Base-by-base conservation (phyloP, 1,139 yeast genomes). In the Spencermartinsiella ligniputridi region DNA sequence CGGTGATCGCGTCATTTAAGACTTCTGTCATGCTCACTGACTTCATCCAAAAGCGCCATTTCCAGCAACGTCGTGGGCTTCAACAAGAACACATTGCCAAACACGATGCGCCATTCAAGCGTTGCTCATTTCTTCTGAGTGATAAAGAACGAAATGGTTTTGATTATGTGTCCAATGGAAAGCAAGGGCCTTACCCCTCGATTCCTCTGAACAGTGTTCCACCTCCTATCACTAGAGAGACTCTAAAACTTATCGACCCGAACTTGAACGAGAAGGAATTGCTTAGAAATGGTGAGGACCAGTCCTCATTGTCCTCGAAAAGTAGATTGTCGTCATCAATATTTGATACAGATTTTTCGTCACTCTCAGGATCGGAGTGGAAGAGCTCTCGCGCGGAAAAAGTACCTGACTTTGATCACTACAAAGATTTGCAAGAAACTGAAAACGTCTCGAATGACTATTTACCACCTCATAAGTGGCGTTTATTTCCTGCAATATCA, bases 61-160 rank as follows among this genome's bases (percentile, higher is more conserved):
- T 74, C 57, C 61, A 62, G 1, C 70, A 70, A 8, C 75, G 75
- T 38, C 66, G 79, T 46, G 61, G 61, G 9, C 59, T 66, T 16
- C 96, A 89, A 61, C 82, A 82, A 46, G 70, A 70, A 4, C 95
- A 86, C 61, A 68, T 89, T 2, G 68, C 77, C 19, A 55, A 70
- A 11, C 85, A 86, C 56, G 98, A 92, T 67, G 85, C 87, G 0
- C 90, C 96, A 0, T 88, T 78, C 53, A 94, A 86, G 54, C 67
- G 98, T 43, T 70, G 80, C 18, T 82, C 95, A 0, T 89, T 88
- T 58, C 62, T 90, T 30, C 63, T 90, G 15, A 75, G 75, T 8
- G 72, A 71, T 11, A 72, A 74, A 16, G 65, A 68, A 16, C 70
- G 79, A 45, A 71, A 46, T 20, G 42, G 73, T 42, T 60, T 64